Conservation (phyloP, 768 basidiomycete genomes). For the Jaapia argillacea region DNA sequence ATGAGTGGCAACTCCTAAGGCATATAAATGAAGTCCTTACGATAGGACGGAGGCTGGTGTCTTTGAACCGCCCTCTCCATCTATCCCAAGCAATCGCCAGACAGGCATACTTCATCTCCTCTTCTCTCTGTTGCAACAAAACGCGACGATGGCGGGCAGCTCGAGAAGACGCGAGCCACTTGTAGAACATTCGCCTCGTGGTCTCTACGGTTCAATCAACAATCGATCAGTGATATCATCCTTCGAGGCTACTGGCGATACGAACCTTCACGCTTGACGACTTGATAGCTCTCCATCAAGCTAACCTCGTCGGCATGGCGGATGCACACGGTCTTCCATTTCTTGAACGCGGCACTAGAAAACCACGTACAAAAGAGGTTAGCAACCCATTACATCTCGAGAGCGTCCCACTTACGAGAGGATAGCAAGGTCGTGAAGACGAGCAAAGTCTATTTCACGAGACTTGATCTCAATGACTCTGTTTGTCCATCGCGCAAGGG, state of each 20-base stretch:
- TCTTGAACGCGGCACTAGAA: constrained; percentile 45
- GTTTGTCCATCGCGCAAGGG: constrained; percentile 57
- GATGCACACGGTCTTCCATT: constrained; percentile 55
- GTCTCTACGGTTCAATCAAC: constrained; percentile 36
- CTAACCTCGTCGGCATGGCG: constrained; percentile 64
- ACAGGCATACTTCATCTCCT: constrained; percentile 43
- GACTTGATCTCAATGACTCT: constrained; percentile 66
- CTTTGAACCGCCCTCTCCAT: constrained; percentile 67
- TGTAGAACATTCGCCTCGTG: constrained; percentile 56
- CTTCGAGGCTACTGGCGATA: background rate
- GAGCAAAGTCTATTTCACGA: constrained; percentile 51
- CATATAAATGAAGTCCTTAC: constrained; percentile 27
- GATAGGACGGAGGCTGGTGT: constrained; percentile 53
- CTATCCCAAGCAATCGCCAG: constrained; percentile 61
- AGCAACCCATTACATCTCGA: background rate
- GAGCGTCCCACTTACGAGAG: constrained; percentile 21
- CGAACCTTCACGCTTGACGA: constrained; percentile 72
- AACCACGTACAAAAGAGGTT: background rate
- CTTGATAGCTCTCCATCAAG: constrained; percentile 77
- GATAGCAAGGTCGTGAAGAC: constrained; percentile 18
- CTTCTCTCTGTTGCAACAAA: constrained; percentile 49
- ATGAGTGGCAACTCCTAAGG: constrained; percentile 1
- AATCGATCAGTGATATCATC: background rate
- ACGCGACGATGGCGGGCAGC: constrained; percentile 51
- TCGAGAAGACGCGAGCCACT: constrained; percentile 57